Evolutionary conservation across 768 basidiomycete genomes (phyloP).

Genomic region (Tephrocybe sp.): DNA sequence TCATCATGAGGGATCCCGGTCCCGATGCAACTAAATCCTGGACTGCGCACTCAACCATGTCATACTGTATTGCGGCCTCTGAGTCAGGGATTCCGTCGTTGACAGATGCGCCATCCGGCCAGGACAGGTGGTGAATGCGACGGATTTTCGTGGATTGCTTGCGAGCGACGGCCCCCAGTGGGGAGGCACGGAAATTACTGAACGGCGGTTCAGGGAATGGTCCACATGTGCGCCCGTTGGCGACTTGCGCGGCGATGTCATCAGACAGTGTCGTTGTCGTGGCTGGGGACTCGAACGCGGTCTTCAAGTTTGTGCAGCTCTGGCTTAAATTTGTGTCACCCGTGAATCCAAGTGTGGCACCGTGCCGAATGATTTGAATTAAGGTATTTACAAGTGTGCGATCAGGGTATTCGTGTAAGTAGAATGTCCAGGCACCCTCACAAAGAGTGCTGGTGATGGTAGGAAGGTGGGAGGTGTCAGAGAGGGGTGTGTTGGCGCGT

Average conservation of each 20-base stretch:
- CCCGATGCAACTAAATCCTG: slow-evolving; percentile 24
- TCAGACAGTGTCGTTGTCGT: background rate
- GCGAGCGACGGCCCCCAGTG: slow-evolving; percentile 22
- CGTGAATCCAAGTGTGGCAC: slow-evolving; percentile 27
- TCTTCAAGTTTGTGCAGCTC: slow-evolving; percentile 24
- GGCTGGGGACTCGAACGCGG: slow-evolving; percentile 18
- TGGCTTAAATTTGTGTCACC: slow-evolving; percentile 9
- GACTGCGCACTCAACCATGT: slow-evolving; percentile 25
- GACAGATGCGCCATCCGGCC: slow-evolving; percentile 25
- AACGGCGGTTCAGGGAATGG: slow-evolving; percentile 22
- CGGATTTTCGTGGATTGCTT: slow-evolving; percentile 24
- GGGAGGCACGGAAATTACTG: slow-evolving; percentile 22
- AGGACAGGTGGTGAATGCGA: slow-evolving; percentile 29
- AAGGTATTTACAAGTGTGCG: slow-evolving; percentile 22
- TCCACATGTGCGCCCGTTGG: slow-evolving; percentile 18
- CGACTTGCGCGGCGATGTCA: slow-evolving; percentile 9
- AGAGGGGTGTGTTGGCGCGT: slow-evolving; percentile 16
- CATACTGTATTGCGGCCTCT: slow-evolving; percentile 28
- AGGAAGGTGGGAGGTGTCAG: background rate
- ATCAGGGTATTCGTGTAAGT: slow-evolving; percentile 28
- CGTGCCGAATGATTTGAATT: slow-evolving; percentile 24
- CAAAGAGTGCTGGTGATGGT: slow-evolving; percentile 17
- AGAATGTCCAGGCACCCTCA: slow-evolving; percentile 19
- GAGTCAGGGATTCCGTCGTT: slow-evolving; percentile 31
- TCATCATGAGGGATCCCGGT: slow-evolving; percentile 28